Percentiles rank a stretch among this genome's conserved stretches.
Evolutionary conservation across 2,329 filamentous ascomycete species (phyloP).

Genomic region (Reticulascus tulasneorum): DNA sequence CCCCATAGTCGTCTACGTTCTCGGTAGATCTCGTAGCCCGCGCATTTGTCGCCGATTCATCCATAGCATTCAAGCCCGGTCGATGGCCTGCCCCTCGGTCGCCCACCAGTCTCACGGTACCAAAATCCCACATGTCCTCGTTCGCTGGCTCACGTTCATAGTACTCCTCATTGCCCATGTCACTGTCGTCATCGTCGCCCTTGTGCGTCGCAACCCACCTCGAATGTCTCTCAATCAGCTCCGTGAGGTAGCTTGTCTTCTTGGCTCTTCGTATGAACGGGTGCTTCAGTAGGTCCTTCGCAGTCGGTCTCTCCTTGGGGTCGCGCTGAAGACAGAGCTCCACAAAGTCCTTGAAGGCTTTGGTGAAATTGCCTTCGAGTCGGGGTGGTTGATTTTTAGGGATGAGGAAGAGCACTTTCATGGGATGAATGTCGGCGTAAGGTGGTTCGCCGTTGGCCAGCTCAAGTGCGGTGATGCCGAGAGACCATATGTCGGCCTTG

Average conservation of each 20-base stretch:
- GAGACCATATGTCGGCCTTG: conserved; percentile 96
- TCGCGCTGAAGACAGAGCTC: conserved; percentile 83
- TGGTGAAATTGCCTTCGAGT: conserved; percentile 77
- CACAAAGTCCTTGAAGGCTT: conserved; percentile 79
- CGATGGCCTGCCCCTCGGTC: conserved; percentile 56
- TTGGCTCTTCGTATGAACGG: conserved; percentile 89
- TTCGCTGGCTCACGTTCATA: conserved; percentile 54
- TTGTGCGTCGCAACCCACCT: conserved; percentile 83
- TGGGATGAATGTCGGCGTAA: conserved; percentile 94
- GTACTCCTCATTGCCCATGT: conserved; percentile 53
- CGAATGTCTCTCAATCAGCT: conserved; percentile 86
- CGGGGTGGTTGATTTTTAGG: conserved; percentile 88
- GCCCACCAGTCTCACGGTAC: conserved; percentile 80
- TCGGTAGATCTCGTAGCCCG: conserved; percentile 55
- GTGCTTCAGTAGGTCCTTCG: conserved; percentile 82
- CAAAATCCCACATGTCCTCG: conserved; percentile 98
- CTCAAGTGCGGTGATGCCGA: conserved; percentile 91
- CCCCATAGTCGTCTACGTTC: conserved; percentile 45
- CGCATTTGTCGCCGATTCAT: conserved; percentile 76
- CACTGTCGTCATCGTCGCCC: conserved; percentile 63
- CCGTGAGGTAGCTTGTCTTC: conserved; percentile 93
- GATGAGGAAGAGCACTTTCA: conserved; percentile 96
- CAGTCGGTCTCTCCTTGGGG: conserved; percentile 81
- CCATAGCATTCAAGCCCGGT: conserved; percentile 66
- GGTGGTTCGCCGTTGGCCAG: conserved; percentile 89